phyloP scores from a whole-genome alignment of 495 filamentous ascomycete genomes.

The Monascus purpureus region DNA sequence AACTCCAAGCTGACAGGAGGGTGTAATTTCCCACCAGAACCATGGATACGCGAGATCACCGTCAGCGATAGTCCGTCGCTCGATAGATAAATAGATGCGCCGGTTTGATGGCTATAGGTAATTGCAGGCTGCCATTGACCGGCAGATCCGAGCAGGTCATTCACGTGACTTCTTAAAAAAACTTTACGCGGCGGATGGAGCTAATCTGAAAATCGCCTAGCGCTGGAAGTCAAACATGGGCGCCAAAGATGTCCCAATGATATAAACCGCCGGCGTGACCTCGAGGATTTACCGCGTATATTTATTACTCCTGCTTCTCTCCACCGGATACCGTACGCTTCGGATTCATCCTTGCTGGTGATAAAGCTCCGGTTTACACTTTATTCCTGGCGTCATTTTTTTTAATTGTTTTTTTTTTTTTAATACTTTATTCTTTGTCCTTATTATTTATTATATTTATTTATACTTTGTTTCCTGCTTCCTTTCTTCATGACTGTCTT shows the following conservation, averaged over 20 bases:
- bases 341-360: too few relatives aligned
- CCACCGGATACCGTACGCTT: background rate
- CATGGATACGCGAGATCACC: too few relatives aligned
- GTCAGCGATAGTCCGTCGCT: too few relatives aligned
- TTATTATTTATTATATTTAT: background rate
- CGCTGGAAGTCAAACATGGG: conserved; percentile 27
- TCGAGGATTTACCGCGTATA: conserved; percentile 15
- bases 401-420: conserved; percentile 4
- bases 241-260: conserved; percentile 32
- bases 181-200: conserved; percentile 19
- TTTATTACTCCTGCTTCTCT: background rate
- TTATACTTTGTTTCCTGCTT: conserved; percentile 1
- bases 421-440: background rate
- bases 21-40: too few relatives aligned
- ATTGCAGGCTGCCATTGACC: too few relatives aligned
- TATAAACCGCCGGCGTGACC: conserved; percentile 40
- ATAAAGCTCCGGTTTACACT: too few relatives aligned
- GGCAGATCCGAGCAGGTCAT: too few relatives aligned
- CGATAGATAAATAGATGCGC: too few relatives aligned
- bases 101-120: too few relatives aligned
- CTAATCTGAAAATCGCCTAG: conserved; percentile 18
- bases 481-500: background rate
- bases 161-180: conserved; percentile 29
- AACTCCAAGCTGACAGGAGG: too few relatives aligned
- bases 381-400: background rate